These are phyloP conservation scores for Ustulina deusta DNA, from an alignment of 2,329 filamentous ascomycete species.

Conservation along the genomic window DNA sequence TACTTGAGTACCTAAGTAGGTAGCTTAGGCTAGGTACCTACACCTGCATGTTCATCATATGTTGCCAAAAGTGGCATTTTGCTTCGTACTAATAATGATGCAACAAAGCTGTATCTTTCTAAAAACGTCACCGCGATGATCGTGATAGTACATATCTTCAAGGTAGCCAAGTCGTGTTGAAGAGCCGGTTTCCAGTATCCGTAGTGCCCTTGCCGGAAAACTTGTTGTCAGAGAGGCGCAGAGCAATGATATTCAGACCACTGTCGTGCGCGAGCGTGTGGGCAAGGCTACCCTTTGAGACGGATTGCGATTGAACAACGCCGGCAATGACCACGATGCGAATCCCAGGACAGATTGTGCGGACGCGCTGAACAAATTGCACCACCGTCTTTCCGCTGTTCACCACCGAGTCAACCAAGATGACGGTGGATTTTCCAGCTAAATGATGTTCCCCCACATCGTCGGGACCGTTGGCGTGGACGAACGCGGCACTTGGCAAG, in stretches of 20 bases:
- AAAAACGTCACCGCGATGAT: too few relatives aligned
- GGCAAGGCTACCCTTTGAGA: slow-evolving; percentile 35
- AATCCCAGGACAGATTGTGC: slow-evolving; percentile 53
- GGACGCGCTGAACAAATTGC: slow-evolving; percentile 62
- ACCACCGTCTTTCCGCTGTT: slow-evolving; percentile 66
- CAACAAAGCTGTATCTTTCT: too few relatives aligned
- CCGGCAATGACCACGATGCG: slow-evolving; percentile 49
- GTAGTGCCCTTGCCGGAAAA: slow-evolving; percentile 64
- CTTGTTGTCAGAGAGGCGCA: slow-evolving; percentile 68
- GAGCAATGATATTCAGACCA: slow-evolving; percentile 60
- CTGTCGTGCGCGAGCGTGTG: slow-evolving; percentile 25
- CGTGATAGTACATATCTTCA: too few relatives aligned
- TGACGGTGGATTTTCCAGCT: slow-evolving; percentile 53
- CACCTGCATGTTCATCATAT: too few relatives aligned
- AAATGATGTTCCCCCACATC: slow-evolving; percentile 61
- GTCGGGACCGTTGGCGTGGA: slow-evolving; percentile 43
- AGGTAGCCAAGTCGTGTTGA: slow-evolving; percentile 63
- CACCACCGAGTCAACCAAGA: slow-evolving; percentile 72
- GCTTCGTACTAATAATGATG: too few relatives aligned
- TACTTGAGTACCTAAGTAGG: too few relatives aligned
- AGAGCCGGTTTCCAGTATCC: slow-evolving; percentile 71
- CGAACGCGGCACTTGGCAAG: slow-evolving; percentile 58
- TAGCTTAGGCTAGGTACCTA: too few relatives aligned
- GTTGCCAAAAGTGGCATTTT: too few relatives aligned
- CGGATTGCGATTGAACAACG: slow-evolving; percentile 61